Conservation (phyloP, 1,139 yeast genomes). For the Lodderomyces elongisporus region DNA sequence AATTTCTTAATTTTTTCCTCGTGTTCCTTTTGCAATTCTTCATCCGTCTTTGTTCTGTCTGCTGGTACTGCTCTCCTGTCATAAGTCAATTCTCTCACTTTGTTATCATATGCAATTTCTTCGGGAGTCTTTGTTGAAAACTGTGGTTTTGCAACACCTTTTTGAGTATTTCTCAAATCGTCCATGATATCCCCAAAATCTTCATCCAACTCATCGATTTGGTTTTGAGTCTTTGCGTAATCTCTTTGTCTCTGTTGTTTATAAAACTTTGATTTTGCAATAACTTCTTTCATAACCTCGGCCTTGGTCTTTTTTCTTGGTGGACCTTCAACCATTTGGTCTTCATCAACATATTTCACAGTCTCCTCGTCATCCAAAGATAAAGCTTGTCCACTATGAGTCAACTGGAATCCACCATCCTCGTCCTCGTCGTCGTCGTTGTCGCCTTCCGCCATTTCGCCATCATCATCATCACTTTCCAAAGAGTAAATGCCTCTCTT, state of each 20-base stretch:
- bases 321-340: constrained; percentile 19
- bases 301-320: constrained; percentile 77
- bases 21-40: constrained; percentile 69
- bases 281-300: constrained; percentile 95
- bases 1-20: constrained; percentile 62
- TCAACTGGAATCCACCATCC: constrained; percentile 45
- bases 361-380: constrained; percentile 43
- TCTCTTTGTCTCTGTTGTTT: constrained; percentile 83
- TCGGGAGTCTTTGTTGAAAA: constrained; percentile 35
- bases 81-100: constrained; percentile 72
- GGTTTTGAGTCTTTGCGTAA: constrained; percentile 64
- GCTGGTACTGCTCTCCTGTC: constrained; percentile 93
- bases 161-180: constrained; percentile 36
- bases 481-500: constrained; percentile 61
- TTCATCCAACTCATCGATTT: constrained; percentile 72
- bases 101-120: constrained; percentile 65
- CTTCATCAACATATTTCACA: constrained; percentile 33
- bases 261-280: constrained; percentile 88
- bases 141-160: constrained; percentile 15
- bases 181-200: constrained; percentile 72
- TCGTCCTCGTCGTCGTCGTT: constrained; percentile 37
- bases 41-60: constrained; percentile 91
- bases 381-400: constrained; percentile 76
- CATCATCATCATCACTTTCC: constrained; percentile 62
- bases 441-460: constrained; percentile 39